Evolutionary conservation across 2,329 filamentous ascomycete genomes (phyloP), one percentile per base, ranked within the genome.

Genomic region (Metarhizium humberi): DNA sequence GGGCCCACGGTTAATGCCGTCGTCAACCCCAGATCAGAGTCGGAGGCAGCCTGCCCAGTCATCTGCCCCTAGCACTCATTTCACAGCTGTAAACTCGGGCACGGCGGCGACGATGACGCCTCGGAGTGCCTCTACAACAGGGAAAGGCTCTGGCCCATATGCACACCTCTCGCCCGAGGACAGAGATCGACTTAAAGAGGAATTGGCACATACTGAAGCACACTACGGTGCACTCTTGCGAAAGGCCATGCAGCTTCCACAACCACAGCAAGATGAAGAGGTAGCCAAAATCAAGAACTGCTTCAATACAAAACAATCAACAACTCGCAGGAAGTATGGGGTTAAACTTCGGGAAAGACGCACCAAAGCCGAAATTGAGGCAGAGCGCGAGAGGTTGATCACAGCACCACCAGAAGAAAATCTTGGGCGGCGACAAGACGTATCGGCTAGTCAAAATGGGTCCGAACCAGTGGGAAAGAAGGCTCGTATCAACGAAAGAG

Each of bases 251-350:
- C 32, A 47, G 32, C 67, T 78, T 10, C 54, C 62, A 0, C 70
- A 76, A 42, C 64, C 68, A 2, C 60, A 66, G 56, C 46, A 64
- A 62, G 58, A 68, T 62, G 51, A 69, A 59, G 56, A 59, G 50
- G 52, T 81, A 0, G 70, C 72, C 0, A 73, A 69, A 10, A 60
- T 82, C 1, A 75, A 75, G 45, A 82, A 82, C 58, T 74, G 73
- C 3, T 80, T 78, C 60, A 76, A 76, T 47, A 81, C 78, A 3
- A 80, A 79, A 55, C 78, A 81, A 63, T 81, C 77, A 53, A 72
- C 73, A n/a, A 77, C 80, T 3, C 74, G 80, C 13, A 82, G 80
- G 63, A 81, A 75, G 57, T 82, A 77, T 57, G 80, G 80, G n/a
- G 78, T 84, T 36, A 73, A 74, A 2, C 70, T 83, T 14, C 74